Base-by-base conservation (phyloP, 495 filamentous ascomycete genomes). In the Hypoxylon trugodes region DNA sequence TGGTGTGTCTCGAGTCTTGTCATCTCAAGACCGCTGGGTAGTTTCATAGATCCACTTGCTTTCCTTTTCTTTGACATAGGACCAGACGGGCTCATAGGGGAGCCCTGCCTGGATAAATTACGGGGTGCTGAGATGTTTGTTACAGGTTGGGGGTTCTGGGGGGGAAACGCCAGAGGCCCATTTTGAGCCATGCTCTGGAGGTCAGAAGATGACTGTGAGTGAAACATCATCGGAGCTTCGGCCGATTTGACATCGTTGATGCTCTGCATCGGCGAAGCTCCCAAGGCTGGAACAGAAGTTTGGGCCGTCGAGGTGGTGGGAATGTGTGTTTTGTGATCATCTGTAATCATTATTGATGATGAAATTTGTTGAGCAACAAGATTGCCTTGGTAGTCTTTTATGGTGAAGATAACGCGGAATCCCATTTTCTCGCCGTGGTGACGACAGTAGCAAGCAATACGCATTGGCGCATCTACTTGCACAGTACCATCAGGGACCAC, bases 381-480 rank as follows among this genome's bases (percentile, higher is more conserved):
- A 36, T 86, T 86, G 69, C 85, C 87, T 49, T 82, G 68, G 61
- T 88, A 83, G 77, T 96, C 90, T 68, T 93, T 96, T 48, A 98
- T 77, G 2, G 94, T 97, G 70, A 97, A 95, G 25, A 98, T 96
- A 63, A 98, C 91, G 68, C 91, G 90, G 66, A 96, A 98, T 2
- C 94, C 94, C 51, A 87, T 76, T 70, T 97, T 97, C 75, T 98
- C 94, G 32, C 86, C 83, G 56, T 97, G 94, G 71, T 98, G 94
- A 2, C 94, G 86, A 74, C 94, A 97, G 75, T 98, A 98, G 74
- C 94, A 98, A 3, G 93, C 91, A 66, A 98, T 96, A n/a, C 94
- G 86, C 92, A 98, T 96, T 4, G 92, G 91, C 6, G 88, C 82
- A 64, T 92, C 86, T 16, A 96, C 86, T 68, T 90, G 87, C 77